Conservation (phyloP, 202 grass and related monocot species). For the Schoenoplectus tabernaemontani region DNA sequence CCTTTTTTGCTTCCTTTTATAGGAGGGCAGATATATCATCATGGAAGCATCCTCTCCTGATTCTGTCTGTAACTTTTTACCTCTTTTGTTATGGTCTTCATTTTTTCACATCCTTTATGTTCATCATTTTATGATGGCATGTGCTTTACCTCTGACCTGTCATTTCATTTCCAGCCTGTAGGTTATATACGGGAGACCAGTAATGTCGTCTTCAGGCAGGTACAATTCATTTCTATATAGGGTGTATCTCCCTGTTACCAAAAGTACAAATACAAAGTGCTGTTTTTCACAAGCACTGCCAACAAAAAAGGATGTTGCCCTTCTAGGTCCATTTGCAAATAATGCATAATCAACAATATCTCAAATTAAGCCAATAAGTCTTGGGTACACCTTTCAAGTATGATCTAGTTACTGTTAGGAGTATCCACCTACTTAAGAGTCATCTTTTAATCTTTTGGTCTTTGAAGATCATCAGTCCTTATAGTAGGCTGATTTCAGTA, state of each 20-base stretch:
- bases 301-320: background rate
- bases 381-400: too few species aligned
- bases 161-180: conserved; percentile 47
- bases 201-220: conserved; percentile 90
- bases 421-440: too few species aligned
- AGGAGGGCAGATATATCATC: conserved; percentile 93
- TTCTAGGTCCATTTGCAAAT: too few species aligned
- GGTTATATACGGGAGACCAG: conserved; percentile 86
- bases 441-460: too few species aligned
- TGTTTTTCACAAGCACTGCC: background rate
- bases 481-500: too few species aligned
- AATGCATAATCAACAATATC: too few species aligned
- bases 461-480: too few species aligned
- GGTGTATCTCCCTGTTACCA: background rate
- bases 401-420: too few species aligned
- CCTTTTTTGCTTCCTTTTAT: conserved; percentile 21
- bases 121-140: conserved; percentile 26
- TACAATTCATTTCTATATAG: background rate
- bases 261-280: background rate
- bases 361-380: background rate
- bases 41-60: conserved; percentile 60
- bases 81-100: background rate
- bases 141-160: background rate
- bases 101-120: conserved; percentile 4
- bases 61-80: conserved; percentile 44